Evolutionary conservation across 441 rosid genomes (phyloP), one percentile per base, ranked within the genome.

Genomic region (Macaranga tanarius): DNA sequence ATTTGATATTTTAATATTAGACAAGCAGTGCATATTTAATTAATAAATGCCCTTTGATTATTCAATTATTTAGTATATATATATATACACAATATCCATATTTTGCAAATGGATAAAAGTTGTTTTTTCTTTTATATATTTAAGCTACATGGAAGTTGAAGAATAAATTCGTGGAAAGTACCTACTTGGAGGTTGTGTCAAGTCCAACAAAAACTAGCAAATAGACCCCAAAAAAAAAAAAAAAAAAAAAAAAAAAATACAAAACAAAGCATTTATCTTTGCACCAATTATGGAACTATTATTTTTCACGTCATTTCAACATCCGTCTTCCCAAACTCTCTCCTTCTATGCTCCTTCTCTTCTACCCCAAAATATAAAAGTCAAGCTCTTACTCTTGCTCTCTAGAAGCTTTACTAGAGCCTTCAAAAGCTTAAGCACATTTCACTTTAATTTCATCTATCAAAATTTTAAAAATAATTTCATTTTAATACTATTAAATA

Each of bases 81-180:
- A 31, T 31, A 31, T 31, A 31, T 31, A 31, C 5, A 1, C 4
- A 31, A 31, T 5, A 31, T 31, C n/a, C n/a, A n/a, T n/a, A n/a
- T n/a, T n/a, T n/a, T n/a, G n/a, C n/a, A n/a, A n/a, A n/a, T n/a
- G n/a, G n/a, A n/a, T n/a, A n/a, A n/a, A n/a, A n/a, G n/a, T n/a
- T n/a, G n/a, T n/a, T n/a, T n/a, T n/a, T n/a, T n/a, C n/a, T n/a
- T n/a, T 16, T 47, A 47, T 47, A 11, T 47, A 12, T 47, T 10
- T 4, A 47, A 2, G 4, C 0, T n/a, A 16, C 16, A 13, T 58
- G 40, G 63, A 60, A 60, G 63, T 40, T 60, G 42, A 28, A 42
- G 20, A 60, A 60, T 20, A 60, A 60, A 31, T 60, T 60, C 63
- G 16, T 60, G 42, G 63, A 28, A 60, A 60, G 44, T 16, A 42